Conservation (phyloP, 2,329 filamentous ascomycete species). For the Aureobasidium musti region DNA sequence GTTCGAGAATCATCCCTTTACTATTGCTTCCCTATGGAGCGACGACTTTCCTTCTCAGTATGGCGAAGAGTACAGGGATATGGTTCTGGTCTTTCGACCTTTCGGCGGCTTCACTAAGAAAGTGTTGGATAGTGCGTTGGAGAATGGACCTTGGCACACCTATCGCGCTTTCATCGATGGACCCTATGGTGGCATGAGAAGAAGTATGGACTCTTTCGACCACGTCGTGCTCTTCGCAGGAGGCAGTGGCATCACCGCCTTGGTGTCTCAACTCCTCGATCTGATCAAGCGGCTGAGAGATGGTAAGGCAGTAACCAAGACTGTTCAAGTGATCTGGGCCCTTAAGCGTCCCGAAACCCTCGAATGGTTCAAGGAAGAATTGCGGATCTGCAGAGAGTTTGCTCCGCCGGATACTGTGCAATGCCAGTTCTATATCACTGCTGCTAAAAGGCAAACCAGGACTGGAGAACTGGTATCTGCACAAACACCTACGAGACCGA, state of each 20-base stretch:
- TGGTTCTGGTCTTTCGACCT: constrained; percentile 87
- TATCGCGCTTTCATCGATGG: constrained; percentile 92
- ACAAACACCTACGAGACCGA: constrained; percentile 56
- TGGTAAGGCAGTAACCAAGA: constrained; percentile 88
- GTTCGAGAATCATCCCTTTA: constrained; percentile 94
- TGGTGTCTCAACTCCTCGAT: constrained; percentile 87
- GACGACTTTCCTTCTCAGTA: constrained; percentile 93
- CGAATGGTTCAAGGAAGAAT: constrained; percentile 96
- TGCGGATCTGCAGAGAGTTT: constrained; percentile 85
- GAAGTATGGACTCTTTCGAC: constrained; percentile 87
- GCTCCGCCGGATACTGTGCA: constrained; percentile 86
- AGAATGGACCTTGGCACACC: constrained; percentile 85
- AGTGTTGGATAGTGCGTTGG: constrained; percentile 78
- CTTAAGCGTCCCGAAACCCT: constrained; percentile 88
- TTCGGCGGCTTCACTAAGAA: constrained; percentile 87
- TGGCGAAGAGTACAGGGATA: constrained; percentile 82
- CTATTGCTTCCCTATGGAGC: constrained; percentile 87
- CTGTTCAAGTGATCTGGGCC: constrained; percentile 91
- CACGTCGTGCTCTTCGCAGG: constrained; percentile 91
- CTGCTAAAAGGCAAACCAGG: constrained; percentile 61
- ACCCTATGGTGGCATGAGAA: constrained; percentile 91
- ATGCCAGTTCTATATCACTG: constrained; percentile 93
- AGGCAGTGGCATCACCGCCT: constrained; percentile 89
- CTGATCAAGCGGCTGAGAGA: constrained; percentile 97
- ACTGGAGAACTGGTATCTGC: constrained; percentile 56